These are phyloP conservation scores for Aspergillus sp. DNA, from an alignment of 2,329 filamentous ascomycete genomes.

Conservation along the genomic window DNA sequence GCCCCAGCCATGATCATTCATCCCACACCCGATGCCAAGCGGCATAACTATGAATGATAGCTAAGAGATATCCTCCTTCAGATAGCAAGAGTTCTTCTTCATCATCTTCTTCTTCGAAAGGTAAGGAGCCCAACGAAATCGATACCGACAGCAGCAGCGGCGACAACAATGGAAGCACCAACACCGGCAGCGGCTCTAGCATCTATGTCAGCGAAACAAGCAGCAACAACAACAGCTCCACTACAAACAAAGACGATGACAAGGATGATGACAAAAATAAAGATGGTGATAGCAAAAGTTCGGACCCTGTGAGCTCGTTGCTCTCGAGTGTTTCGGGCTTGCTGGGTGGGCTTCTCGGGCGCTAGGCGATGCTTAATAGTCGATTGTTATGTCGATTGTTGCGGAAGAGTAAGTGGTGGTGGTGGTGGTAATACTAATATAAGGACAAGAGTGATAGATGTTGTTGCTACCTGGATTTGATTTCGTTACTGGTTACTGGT, in stretches of 20 bases:
- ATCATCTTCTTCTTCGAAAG: background rate
- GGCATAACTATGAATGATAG: background rate
- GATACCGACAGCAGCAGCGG: background rate
- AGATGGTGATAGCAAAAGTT: background rate
- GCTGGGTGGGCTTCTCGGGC: background rate
- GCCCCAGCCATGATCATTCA: background rate
- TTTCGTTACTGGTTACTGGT: no score
- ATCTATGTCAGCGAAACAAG: background rate
- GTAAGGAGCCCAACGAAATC: background rate
- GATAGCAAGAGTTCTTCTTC: background rate
- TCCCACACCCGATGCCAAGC: background rate
- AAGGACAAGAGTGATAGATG: no score
- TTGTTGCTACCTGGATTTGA: background rate
- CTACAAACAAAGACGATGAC: background rate
- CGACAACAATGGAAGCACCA: background rate
- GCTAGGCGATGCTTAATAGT: background rate
- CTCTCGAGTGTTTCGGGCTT: background rate
- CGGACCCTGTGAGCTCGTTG: background rate
- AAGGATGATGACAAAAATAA: background rate
- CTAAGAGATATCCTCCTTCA: background rate
- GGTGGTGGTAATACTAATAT: no score
- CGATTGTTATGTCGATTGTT: no score
- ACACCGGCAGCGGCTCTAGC: background rate
- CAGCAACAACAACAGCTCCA: background rate
- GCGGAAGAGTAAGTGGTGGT: no score